phyloP scores from a whole-genome alignment of 2,329 filamentous ascomycete genomes.

The Aspergillus costaricaensis region DNA sequence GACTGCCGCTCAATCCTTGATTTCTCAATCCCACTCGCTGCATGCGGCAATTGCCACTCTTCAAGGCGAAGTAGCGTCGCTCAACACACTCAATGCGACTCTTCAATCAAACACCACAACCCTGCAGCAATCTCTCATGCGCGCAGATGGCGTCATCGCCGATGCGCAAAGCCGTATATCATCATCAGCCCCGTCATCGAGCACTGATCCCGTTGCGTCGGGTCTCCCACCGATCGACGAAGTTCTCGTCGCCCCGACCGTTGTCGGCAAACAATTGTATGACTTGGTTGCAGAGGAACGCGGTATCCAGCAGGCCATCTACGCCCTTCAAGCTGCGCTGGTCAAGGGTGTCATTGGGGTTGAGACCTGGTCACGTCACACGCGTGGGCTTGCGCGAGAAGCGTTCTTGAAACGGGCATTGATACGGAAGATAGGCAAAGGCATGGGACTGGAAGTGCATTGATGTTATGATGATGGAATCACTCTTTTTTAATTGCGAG shows the following conservation, averaged over 20 bases:
- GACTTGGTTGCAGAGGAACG: slow-evolving; percentile 84
- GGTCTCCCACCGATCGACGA: slow-evolving; percentile 79
- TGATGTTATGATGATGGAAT: neutral
- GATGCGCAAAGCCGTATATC: slow-evolving; percentile 63
- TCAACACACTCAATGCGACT: slow-evolving; percentile 70
- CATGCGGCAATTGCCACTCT: slow-evolving; percentile 67
- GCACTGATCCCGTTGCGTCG: slow-evolving; percentile 35
- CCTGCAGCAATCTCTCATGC: slow-evolving; percentile 72
- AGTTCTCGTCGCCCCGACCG: slow-evolving; percentile 86
- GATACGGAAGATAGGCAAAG: slow-evolving; percentile 48
- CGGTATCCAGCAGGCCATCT: slow-evolving; percentile 82
- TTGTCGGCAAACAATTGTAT: slow-evolving; percentile 92
- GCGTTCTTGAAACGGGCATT: slow-evolving; percentile 50
- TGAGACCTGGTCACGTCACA: slow-evolving; percentile 51
- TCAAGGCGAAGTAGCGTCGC: slow-evolving; percentile 70
- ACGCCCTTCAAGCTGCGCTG: slow-evolving; percentile 55
- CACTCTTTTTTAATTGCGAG: neutral
- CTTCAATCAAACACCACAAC: slow-evolving; percentile 77
- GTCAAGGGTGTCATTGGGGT: slow-evolving; percentile 48
- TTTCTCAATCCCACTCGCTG: slow-evolving; percentile 78
- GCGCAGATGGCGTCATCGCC: slow-evolving; percentile 76
- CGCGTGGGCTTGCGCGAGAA: slow-evolving; percentile 50
- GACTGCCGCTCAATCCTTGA: slow-evolving; percentile 71
- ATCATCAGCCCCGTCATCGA: slow-evolving; percentile 20
- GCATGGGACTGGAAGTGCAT: slow-evolving; percentile 45